Evolutionary conservation across 129 eudicot species (phyloP), one percentile per base, ranked within the genome.

Genomic region (Scalesia atractyloides): DNA sequence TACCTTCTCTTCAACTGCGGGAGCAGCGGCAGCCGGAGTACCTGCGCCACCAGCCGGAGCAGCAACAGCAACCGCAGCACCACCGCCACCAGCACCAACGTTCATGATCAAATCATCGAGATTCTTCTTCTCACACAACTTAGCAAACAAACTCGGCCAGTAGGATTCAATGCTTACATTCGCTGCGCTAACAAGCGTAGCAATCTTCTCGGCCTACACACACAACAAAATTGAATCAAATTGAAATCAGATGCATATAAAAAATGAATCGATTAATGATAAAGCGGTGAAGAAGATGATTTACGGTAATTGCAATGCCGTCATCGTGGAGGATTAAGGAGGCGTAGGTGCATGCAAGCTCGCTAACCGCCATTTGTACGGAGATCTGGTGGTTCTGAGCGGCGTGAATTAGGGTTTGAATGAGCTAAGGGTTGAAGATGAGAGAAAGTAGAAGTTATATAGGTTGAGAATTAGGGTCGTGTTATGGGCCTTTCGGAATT

Each of bases 81-180:
- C 88, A 4, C 86, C 95, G 0, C 83, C 81, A 33, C 95, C 90
- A 22, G 90, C 72, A 9, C 95, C 95, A 52, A 82, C 84, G 47
- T 85, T 88, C 81, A 75, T 67, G 58, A 88, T 44, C 1, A 85
- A 83, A 56, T 88, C 95, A 41, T 88, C 90, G 30, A 88, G 57
- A 46, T 69, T 82, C 84, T 80, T 88, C 84, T 85, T 88, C 77
- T 89, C 92, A 5, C 78, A 78, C 5, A 89, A 68, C 85, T 89
- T 89, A 9, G 93, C 85, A 61, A 89, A 86, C 15, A 89, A 82
- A 66, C 90, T 74, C 3, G 96, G 96, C 96, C 96, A 89, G 85
- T 89, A 89, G 3, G 96, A 84, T 30, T 89, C 96, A 10, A 89
- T 81, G 10, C 18, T 46, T n/a, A 89, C 69, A 58, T 84, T 82